Conservation (phyloP, 2,329 filamentous ascomycete genomes). For the Albophoma yamanashiensis region DNA sequence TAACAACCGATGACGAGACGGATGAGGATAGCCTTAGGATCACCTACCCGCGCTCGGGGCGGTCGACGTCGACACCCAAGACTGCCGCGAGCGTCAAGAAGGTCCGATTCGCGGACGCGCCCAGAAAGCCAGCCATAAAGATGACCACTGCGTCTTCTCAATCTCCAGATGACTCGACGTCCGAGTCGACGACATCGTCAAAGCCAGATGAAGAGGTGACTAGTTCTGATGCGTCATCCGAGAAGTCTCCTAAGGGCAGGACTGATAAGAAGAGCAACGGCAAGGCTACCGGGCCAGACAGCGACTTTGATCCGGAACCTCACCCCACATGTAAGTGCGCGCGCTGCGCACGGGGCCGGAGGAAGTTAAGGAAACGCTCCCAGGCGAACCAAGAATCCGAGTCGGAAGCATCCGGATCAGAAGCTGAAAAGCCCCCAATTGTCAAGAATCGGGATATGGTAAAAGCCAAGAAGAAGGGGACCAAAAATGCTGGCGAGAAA, state of each 20-base stretch:
- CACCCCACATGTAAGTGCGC: slow-evolving; percentile 19
- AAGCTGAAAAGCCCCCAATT: neutral
- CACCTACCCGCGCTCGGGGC: slow-evolving; percentile 33
- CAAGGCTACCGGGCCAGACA: slow-evolving; percentile 9
- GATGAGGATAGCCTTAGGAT: slow-evolving; percentile 36
- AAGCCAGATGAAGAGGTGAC: neutral
- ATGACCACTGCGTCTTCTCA: slow-evolving; percentile 12
- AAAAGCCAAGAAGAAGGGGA: slow-evolving; percentile 8
- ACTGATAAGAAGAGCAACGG: slow-evolving; percentile 8
- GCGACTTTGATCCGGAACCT: slow-evolving; percentile 20
- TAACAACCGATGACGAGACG: slow-evolving; percentile 41
- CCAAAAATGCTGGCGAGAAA: slow-evolving; percentile 10
- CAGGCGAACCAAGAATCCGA: slow-evolving; percentile 1
- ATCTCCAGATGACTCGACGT: slow-evolving; percentile 10
- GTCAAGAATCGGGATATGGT: slow-evolving; percentile 3
- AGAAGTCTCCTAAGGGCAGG: slow-evolving; percentile 5
- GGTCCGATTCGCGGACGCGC: slow-evolving; percentile 28
- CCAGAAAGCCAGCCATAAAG: slow-evolving; percentile 27
- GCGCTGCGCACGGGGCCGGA: slow-evolving; percentile 11
- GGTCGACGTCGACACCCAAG: neutral
- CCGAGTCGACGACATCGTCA: slow-evolving; percentile 6
- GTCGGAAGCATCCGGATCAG: neutral
- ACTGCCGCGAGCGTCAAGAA: slow-evolving; percentile 21
- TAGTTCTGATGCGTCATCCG: slow-evolving; percentile 6
- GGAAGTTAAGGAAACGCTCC: slow-evolving; percentile 2